phyloP scores from a whole-genome alignment of 768 basidiomycete genomes.

The Xerocomellus intermedius region DNA sequence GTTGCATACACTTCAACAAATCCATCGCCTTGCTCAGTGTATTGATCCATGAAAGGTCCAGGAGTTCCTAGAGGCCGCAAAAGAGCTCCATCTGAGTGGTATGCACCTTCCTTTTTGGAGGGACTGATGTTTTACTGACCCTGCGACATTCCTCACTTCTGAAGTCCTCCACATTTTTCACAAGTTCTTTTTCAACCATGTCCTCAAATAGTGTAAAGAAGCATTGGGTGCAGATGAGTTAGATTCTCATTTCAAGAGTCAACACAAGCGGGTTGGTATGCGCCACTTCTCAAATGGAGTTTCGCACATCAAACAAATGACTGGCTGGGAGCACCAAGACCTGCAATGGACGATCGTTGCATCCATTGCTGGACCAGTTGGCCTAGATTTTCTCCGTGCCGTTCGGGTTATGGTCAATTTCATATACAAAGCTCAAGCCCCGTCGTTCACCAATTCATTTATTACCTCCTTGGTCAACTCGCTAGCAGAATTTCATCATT shows the following conservation, averaged over 20 bases:
- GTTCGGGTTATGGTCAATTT: conserved; percentile 24
- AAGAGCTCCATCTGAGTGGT: conserved; percentile 4
- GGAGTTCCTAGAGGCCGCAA: conserved; percentile 23
- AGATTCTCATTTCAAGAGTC: neutral
- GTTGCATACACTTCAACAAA: neutral
- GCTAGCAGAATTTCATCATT: neutral
- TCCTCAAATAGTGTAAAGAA: conserved; percentile 14
- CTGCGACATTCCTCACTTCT: conserved; percentile 32
- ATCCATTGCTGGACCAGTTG: neutral
- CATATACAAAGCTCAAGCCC: conserved; percentile 23
- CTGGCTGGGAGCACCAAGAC: conserved; percentile 39
- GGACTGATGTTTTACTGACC: conserved; percentile 35
- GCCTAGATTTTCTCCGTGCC: neutral
- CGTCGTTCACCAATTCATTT: conserved; percentile 4
- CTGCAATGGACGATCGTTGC: conserved; percentile 37
- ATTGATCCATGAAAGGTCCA: conserved; percentile 27
- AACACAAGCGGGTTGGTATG: conserved; percentile 19
- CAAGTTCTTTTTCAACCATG: conserved; percentile 15
- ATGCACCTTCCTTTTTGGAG: conserved; percentile 35
- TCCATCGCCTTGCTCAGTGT: neutral
- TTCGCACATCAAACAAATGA: conserved; percentile 40
- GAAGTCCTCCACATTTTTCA: conserved; percentile 20
- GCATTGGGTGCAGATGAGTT: neutral
- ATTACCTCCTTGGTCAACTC: conserved; percentile 4
- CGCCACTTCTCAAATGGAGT: conserved; percentile 41